A percentile compares a stretch with the other conserved stretches of the same genome.
Evolutionary conservation across 257 asterid genomes (phyloP).

Genomic region (Thymus mandschuricus): DNA sequence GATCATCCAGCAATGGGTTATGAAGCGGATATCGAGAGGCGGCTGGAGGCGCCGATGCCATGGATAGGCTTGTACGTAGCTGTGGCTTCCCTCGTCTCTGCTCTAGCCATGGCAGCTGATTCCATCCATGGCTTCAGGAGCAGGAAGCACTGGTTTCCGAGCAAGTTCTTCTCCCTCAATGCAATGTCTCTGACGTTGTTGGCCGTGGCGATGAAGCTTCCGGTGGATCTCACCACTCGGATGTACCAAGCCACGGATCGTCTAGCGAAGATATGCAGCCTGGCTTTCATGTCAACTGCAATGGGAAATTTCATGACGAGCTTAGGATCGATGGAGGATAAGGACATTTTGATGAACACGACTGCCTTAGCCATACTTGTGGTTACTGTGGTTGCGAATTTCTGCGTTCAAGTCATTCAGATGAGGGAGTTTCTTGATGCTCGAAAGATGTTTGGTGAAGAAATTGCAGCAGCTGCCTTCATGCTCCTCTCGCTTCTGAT

Average conservation of each 20-base stretch:
- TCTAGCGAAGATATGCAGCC: conserved; percentile 39
- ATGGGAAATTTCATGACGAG: conserved; percentile 37
- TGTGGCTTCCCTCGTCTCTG: conserved; percentile 36
- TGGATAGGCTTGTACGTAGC: conserved; percentile 45
- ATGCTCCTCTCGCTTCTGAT: conserved; percentile 36
- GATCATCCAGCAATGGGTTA: conserved; percentile 31
- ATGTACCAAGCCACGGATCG: conserved; percentile 30
- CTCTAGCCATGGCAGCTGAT: conserved; percentile 48
- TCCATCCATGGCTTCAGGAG: conserved; percentile 35
- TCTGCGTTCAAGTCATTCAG: conserved; percentile 28
- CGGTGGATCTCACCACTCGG: conserved; percentile 40
- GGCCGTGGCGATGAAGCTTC: conserved; percentile 50
- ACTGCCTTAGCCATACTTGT: conserved; percentile 36
- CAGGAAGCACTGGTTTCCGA: conserved; percentile 49
- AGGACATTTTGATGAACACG: conserved; percentile 31
- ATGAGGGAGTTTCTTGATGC: conserved; percentile 26
- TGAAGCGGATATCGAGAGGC: conserved; percentile 31
- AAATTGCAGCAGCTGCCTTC: conserved; percentile 22
- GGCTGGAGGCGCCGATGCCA: conserved; percentile 37
- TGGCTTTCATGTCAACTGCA: conserved; percentile 35
- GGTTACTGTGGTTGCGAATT: conserved; percentile 29
- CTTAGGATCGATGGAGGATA: conserved; percentile 42
- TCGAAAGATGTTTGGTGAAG: conserved; percentile 31
- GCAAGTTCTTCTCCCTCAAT: conserved; percentile 40
- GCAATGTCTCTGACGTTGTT: conserved; percentile 44